phyloP scores from a whole-genome alignment of 2,329 filamentous ascomycete genomes.

The Pochonia chlamydosporia region DNA sequence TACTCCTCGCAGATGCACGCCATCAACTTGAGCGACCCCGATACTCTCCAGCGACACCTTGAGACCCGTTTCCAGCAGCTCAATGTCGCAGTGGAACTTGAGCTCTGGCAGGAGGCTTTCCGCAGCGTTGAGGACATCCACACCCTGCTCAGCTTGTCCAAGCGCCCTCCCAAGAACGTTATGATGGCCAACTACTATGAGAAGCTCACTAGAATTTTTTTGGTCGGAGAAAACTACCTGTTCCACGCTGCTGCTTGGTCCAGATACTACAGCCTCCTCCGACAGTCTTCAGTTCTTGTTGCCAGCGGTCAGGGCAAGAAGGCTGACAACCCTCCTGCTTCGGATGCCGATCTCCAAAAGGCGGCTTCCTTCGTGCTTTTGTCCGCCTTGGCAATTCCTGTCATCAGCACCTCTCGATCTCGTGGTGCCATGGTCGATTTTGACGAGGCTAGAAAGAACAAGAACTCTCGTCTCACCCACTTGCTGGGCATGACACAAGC shows the following conservation, averaged over 20 bases:
- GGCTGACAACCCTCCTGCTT: slow-evolving; percentile 86
- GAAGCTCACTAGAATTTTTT: slow-evolving; percentile 96
- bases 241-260: slow-evolving; percentile 99
- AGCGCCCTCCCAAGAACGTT: slow-evolving; percentile 94
- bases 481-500: slow-evolving; percentile 87
- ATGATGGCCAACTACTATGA: slow-evolving; percentile 99
- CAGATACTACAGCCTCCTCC: slow-evolving; percentile 92
- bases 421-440: slow-evolving; percentile 94
- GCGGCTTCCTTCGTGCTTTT: slow-evolving; percentile 93
- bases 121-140: slow-evolving; percentile 98
- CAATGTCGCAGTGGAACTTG: slow-evolving; percentile 94
- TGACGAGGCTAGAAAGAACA: slow-evolving; percentile 95
- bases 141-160: slow-evolving; percentile 93
- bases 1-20: slow-evolving; percentile 99
- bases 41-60: slow-evolving; percentile 93
- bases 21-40: slow-evolving; percentile 96
- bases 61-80: slow-evolving; percentile 98
- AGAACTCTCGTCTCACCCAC: slow-evolving; percentile 95
- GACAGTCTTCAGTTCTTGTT: slow-evolving; percentile 78
- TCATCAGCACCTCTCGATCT: slow-evolving; percentile 97
- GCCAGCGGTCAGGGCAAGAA: slow-evolving; percentile 84
- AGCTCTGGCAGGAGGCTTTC: slow-evolving; percentile 99
- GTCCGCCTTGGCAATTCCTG: slow-evolving; percentile 93
- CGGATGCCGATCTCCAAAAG: slow-evolving; percentile 86
- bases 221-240: slow-evolving; percentile 98